These are phyloP conservation scores for Solanum aculeatissimum DNA, from an alignment of 305 asterid genomes.

Conservation along the genomic window DNA sequence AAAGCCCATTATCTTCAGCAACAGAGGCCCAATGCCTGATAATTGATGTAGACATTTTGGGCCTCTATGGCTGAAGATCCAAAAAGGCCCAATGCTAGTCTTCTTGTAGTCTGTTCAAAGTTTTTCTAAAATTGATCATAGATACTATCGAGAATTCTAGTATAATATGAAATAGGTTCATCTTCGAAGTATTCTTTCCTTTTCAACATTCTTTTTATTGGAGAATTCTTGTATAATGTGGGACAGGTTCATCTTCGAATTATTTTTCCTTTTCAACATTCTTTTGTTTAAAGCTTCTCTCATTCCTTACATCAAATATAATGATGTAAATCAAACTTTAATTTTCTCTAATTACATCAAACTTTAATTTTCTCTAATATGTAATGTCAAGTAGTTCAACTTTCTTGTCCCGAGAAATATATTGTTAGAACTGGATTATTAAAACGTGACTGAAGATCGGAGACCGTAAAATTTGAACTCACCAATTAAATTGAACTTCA, in stretches of 20 bases:
- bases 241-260: background rate
- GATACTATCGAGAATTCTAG: background rate
- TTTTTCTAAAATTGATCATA: background rate
- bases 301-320: conserved; percentile 1
- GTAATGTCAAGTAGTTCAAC: background rate
- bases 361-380: background rate
- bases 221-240: conserved; percentile 1
- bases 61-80: conserved; percentile 1
- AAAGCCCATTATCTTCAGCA: conserved; percentile 54
- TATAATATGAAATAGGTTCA: background rate
- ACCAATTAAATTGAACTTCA: background rate
- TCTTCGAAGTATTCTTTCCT: background rate
- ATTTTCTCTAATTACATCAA: too few species aligned
- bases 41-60: background rate
- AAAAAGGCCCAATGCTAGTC: conserved; percentile 37
- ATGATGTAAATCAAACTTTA: background rate
- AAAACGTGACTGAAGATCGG: too few species aligned
- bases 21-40: conserved; percentile 6
- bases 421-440: conserved; percentile 1
- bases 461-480: background rate
- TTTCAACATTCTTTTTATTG: too few species aligned
- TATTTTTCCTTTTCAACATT: background rate
- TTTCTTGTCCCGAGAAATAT: background rate
- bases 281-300: background rate
- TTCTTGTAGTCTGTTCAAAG: conserved; percentile 15